Conservation (phyloP, 345 rosid species). For the Rhizophora mangle region DNA sequence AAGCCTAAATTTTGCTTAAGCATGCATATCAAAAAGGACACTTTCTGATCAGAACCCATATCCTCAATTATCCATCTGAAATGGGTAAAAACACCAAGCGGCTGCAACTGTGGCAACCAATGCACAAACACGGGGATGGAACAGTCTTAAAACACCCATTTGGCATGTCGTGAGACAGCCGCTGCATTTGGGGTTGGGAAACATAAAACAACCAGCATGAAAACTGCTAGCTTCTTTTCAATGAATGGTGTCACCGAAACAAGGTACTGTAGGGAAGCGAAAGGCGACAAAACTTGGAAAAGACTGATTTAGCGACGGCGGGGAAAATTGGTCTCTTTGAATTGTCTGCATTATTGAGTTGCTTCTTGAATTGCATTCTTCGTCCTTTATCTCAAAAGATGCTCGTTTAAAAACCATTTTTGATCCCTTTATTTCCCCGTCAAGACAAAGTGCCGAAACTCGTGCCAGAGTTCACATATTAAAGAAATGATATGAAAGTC, state of each 20-base stretch:
- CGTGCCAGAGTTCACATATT: not conserved
- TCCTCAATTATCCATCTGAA: constrained; percentile 3
- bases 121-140: constrained; percentile 18
- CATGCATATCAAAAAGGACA: not conserved
- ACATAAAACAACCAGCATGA: not conserved
- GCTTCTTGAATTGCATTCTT: too few species aligned
- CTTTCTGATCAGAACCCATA: constrained; percentile 5
- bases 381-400: not conserved
- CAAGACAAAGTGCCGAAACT: not conserved
- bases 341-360: too few species aligned
- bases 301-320: not conserved
- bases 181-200: constrained; percentile 8
- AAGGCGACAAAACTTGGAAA: not conserved
- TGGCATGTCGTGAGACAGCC: constrained; percentile 18
- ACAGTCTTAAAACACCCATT: constrained; percentile 17
- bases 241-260: constrained; percentile 2
- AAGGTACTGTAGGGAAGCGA: not conserved
- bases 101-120: constrained; percentile 14
- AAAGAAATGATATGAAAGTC: constrained; percentile 3
- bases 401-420: not conserved
- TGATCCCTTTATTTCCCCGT: not conserved
- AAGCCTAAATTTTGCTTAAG: not conserved
- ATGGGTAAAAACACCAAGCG: constrained; percentile 7
- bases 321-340: too few species aligned
- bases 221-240: constrained; percentile 10